These are phyloP conservation scores for Saccharomycopsis javanensis DNA, from an alignment of 805 yeast species.

Conservation along the genomic window DNA sequence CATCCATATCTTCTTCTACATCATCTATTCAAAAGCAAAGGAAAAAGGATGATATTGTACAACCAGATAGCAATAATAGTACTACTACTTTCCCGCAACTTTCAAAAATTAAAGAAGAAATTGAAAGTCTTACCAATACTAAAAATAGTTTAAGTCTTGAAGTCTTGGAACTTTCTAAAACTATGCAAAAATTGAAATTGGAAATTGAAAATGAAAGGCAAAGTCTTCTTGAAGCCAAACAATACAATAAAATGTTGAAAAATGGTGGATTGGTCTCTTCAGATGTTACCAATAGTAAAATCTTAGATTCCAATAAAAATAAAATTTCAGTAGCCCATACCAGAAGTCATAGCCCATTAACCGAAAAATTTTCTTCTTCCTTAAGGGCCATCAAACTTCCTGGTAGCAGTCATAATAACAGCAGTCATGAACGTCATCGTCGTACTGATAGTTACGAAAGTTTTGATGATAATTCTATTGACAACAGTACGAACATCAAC, in stretches of 20 bases:
- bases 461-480: neutral
- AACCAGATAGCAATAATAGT: neutral
- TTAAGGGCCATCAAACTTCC: neutral
- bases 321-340: neutral
- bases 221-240: conserved; percentile 8
- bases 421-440: neutral
- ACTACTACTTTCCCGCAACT: conserved; percentile 27
- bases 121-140: conserved; percentile 38
- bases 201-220: conserved; percentile 16
- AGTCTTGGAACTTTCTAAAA: conserved; percentile 27
- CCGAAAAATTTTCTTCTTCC: neutral
- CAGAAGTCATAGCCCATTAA: neutral
- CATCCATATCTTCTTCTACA: neutral
- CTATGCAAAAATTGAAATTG: conserved; percentile 13
- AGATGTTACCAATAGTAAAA: neutral
- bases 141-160: conserved; percentile 41
- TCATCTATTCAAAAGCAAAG: neutral
- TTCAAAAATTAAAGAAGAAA: conserved; percentile 37
- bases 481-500: neutral
- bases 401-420: neutral
- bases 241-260: neutral
- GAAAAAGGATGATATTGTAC: neutral
- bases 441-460: neutral
- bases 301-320: neutral
- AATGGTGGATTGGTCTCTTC: neutral